Evolutionary conservation across 116 monocot species (phyloP).

Genomic region (Zostera marina): DNA sequence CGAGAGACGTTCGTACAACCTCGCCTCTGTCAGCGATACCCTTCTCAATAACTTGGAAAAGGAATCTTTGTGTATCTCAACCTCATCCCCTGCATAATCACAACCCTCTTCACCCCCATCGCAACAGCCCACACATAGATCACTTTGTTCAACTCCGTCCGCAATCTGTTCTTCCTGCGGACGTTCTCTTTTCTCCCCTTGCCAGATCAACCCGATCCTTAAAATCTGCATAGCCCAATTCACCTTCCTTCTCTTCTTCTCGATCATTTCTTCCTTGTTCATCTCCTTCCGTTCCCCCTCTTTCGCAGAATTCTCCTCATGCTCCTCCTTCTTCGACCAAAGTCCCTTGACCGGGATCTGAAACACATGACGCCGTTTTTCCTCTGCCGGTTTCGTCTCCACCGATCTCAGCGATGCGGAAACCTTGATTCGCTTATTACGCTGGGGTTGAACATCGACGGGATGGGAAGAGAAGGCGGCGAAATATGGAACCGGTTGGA

Average conservation of each 20-base stretch:
- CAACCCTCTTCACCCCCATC: constrained; percentile 13
- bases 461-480: too few species aligned
- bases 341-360: not conserved
- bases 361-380: not conserved
- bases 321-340: constrained; percentile 1
- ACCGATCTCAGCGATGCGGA: too few species aligned
- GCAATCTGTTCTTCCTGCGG: constrained; percentile 8
- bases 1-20: constrained; percentile 45
- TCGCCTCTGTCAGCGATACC: constrained; percentile 49
- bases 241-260: constrained; percentile 6
- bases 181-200: constrained; percentile 14
- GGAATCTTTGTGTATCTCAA: constrained; percentile 38
- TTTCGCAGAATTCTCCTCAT: not conserved
- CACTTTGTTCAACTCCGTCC: constrained; percentile 8
- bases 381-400: too few species aligned
- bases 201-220: constrained; percentile 30
- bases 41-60: constrained; percentile 58
- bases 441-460: too few species aligned
- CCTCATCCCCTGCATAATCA: constrained; percentile 13
- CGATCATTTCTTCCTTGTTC: constrained; percentile 1
- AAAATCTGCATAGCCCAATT: constrained; percentile 83
- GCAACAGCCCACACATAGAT: constrained; percentile 9
- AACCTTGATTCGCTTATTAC: too few species aligned
- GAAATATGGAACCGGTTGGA: too few species aligned
- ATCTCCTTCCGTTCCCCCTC: not conserved